Conservation (phyloP, 2,329 filamentous ascomycete genomes). For the Sporothrix globosa region DNA sequence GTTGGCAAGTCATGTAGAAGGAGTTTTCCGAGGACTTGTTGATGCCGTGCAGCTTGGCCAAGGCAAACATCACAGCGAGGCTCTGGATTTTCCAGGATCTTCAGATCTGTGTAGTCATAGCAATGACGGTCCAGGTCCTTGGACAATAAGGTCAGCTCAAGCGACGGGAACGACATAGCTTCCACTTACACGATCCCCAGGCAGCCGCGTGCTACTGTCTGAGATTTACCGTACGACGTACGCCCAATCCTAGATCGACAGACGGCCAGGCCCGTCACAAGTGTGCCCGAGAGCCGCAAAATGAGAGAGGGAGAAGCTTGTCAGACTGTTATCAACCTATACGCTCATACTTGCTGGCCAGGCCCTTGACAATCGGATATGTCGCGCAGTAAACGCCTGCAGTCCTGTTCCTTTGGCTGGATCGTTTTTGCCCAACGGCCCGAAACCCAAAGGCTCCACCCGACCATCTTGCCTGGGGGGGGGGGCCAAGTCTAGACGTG, state of each 20-base stretch:
- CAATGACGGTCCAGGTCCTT: too few relatives aligned
- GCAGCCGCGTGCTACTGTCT: too few relatives aligned
- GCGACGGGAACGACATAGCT: not conserved
- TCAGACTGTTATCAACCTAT: not conserved
- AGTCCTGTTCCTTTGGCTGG: conserved; percentile 19
- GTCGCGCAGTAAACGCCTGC: not conserved
- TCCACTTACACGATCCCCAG: conserved; percentile 9
- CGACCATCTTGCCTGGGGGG: conserved; percentile 25
- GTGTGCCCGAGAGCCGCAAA: conserved; percentile 21
- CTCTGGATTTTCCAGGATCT: not conserved
- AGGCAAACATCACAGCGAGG: not conserved
- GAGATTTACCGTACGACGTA: too few relatives aligned
- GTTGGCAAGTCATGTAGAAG: too few relatives aligned
- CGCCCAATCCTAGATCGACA: conserved; percentile 18
- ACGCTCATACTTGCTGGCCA: not conserved
- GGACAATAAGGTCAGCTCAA: not conserved
- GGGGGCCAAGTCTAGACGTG: conserved; percentile 1
- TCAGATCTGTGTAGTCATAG: not conserved
- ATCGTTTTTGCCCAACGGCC: conserved; percentile 29
- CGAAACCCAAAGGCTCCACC: conserved; percentile 27
- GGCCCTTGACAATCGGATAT: not conserved
- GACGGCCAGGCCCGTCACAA: conserved; percentile 20
- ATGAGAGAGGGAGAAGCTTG: not conserved
- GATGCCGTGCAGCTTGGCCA: not conserved
- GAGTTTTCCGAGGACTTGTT: too few relatives aligned